Base-by-base conservation (phyloP, 805 yeast genomes). In the Hanseniaspora lindneri region DNA sequence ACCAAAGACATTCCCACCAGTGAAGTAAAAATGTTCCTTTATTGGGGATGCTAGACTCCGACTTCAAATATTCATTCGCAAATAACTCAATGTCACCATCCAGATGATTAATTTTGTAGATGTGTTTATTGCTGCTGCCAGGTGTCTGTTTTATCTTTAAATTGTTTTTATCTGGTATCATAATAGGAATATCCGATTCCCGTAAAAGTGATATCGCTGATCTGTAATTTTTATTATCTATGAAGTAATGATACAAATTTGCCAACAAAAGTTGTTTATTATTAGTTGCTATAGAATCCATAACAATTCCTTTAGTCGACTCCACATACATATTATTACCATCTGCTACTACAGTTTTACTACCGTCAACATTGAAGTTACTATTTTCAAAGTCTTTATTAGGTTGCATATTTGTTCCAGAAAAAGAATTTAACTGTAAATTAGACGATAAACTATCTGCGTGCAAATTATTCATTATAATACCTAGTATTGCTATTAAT, bases 1-100 rank as follows among this genome's bases (percentile, higher is more conserved):
- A 64, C 73, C 76, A 71, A 13, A 76, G 55, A 9, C 70, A 60
- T 44, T 69, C 67, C 77, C 79, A 76, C 80, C 80, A 76, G 53
- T 76, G 79, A 41, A 71, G 58, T 13, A 76, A 57, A 52, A 74
- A 73, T 0, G 76, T 67, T 19, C 72, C 75, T 3, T 67, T 65
- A 1, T 69, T 62, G 28, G 67, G 61, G 63, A 67, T 66, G 32
- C 70, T 57, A 70, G 67, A 69, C 50, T 68, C 63, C 2, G 65
- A 63, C 17, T 61, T 61, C 3, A 65, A 56, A 17, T 60, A 54
- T 30, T 60, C 58, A 21, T 53, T 57, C 13, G 46, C 50, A 37
- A 48, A 44, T 25, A 51, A 39, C 8, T 44, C 50, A 9, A 52
- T 24, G 25, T 39, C 37, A 2, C 40, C 16, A 6, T 30, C 35